phyloP scores from a whole-genome alignment of 495 filamentous ascomycete species.

The Aspergillus homomorphus region DNA sequence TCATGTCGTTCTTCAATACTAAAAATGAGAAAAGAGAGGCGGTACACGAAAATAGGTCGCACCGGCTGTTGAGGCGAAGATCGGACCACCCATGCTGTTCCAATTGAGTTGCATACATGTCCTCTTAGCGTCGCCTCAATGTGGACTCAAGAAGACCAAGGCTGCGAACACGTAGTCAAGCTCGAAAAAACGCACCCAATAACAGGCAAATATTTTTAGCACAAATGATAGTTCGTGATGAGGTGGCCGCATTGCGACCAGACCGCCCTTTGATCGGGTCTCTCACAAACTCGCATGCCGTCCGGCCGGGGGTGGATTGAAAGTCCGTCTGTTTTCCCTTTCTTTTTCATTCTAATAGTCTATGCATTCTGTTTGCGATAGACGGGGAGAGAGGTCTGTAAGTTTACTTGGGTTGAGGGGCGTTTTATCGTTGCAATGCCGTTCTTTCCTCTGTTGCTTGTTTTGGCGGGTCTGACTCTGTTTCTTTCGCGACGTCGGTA shows the following conservation, averaged over 20 bases:
- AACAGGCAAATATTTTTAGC: not conserved
- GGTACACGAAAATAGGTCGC: not conserved
- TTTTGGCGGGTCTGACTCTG: conserved; percentile 16
- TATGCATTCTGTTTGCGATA: not conserved
- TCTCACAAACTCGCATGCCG: not conserved
- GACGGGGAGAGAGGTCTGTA: not conserved
- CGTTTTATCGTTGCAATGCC: conserved; percentile 11
- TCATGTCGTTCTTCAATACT: not conserved
- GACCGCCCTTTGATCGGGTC: conserved; percentile 5
- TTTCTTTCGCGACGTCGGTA: conserved; percentile 18
- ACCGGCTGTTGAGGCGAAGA: not conserved
- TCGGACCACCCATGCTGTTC: not conserved
- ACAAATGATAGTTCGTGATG: not conserved
- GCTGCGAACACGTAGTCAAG: not conserved
- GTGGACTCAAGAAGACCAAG: not conserved
- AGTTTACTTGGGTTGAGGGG: not conserved
- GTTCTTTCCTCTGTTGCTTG: conserved; percentile 18
- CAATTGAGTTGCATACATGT: not conserved
- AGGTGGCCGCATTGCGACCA: conserved; percentile 5
- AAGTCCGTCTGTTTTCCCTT: not conserved
- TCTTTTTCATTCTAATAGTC: not conserved
- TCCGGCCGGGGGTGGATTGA: not conserved
- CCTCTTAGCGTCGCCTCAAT: not conserved
- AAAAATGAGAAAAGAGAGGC: not conserved
- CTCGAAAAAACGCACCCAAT: not conserved